Evolutionary conservation across 2,329 filamentous ascomycete species (phyloP).

Genomic region (Penicillium sp.): DNA sequence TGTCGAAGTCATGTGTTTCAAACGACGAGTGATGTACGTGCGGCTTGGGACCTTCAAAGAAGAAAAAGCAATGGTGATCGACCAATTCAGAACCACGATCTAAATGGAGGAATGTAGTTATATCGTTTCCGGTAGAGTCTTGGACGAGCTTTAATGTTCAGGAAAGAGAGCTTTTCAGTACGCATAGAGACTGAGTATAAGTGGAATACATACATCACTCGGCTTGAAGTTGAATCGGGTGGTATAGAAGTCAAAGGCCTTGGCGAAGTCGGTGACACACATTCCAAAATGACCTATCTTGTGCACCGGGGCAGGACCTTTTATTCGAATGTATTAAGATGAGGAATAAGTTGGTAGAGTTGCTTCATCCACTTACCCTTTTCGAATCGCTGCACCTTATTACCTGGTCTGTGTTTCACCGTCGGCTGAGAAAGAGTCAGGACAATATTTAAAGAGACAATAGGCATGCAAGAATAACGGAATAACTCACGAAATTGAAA

Average conservation of each 20-base stretch:
- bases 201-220: background rate
- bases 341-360: too few species aligned
- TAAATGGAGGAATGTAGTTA: background rate
- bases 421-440: background rate
- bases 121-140: background rate
- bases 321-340: background rate
- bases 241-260: background rate
- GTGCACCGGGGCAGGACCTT: background rate
- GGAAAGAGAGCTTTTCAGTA: background rate
- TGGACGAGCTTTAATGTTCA: background rate
- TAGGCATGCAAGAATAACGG: too few species aligned
- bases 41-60: background rate
- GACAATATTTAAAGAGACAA: too few species aligned
- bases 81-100: slow-evolving; percentile 3
- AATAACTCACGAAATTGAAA: background rate
- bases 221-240: background rate
- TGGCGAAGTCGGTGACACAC: background rate
- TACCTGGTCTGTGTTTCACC: background rate
- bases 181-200: background rate
- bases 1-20: slow-evolving; percentile 10
- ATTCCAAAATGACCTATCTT: background rate
- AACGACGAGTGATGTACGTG: slow-evolving; percentile 8
- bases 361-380: background rate
- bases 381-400: background rate
- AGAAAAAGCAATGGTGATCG: slow-evolving; percentile 10